Base-by-base conservation (phyloP, 163 green algal species). In the Volvox carteri region DNA sequence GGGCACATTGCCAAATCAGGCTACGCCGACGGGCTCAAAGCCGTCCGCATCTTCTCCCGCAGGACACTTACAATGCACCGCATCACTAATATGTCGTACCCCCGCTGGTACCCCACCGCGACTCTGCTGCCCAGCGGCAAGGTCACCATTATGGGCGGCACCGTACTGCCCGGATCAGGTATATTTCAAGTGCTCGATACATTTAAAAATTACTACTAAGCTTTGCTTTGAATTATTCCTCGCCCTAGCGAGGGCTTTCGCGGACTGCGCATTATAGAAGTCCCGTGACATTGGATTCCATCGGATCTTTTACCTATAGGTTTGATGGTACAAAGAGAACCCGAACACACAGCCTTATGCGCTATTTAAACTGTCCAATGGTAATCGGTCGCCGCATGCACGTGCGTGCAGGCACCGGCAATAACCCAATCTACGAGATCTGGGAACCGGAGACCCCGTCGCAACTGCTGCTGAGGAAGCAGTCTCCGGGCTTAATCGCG, bases 1-100 rank as follows among this genome's bases (percentile, higher is more conserved):
- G 87, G 87, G n/a, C 87, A 91, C 60, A 88, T 89, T 28, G 80
- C 80, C 58, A 91, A 91, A 50, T 44, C 87, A 0, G 80, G 79
- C 23, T 89, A 78, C 50, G 73, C n/a, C 3, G 70, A 88, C 14
- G 86, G 86, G 0, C 78, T 91, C 41, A 91, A 91, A 44, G 86
- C 52, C 3, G 46, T 91, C 1, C 86, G 86, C 21, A 60, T 91
- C 54, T 91, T 88, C 70, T 65, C 52, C 30, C 78, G 86, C 50
- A 79, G 50, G 65, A 85, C 48, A 2, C 56, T 84, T 2, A 74
- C 56, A 18, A 60, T 91, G 28, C 44, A 85, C 21, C 78, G 86
- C n/a, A 52, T 91, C 9, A 54, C 78, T 54, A 85, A 85, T 56
- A 80, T 91, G 78, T 35, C 41, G 21, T 74, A 33, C 41, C 77